phyloP scores from a whole-genome alignment of 371 early-diverging fungal species.

The Mucor velutinosus region DNA sequence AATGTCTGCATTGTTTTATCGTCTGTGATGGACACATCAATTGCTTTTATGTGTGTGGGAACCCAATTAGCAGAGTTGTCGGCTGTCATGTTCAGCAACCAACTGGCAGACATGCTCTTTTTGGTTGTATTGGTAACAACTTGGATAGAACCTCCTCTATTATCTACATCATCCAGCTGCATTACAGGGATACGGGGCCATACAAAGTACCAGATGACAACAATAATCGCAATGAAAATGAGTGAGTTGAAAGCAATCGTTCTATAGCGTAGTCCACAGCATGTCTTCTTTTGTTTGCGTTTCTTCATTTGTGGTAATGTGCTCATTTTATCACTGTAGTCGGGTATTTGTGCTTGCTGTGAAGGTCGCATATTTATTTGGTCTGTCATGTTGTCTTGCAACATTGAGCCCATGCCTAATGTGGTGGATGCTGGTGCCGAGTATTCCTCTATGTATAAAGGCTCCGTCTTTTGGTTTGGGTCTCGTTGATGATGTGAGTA shows the following conservation, averaged over 20 bases:
- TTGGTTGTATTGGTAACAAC: constrained; percentile 20
- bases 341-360: constrained; percentile 2
- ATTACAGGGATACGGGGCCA: constrained; percentile 39
- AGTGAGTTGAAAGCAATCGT: constrained; percentile 3
- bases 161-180: constrained; percentile 20
- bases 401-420: constrained; percentile 32
- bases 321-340: constrained; percentile 1
- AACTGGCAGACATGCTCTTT: constrained; percentile 23
- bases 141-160: constrained; percentile 10
- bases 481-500: constrained; percentile 48
- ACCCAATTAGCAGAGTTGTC: constrained; percentile 39
- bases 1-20: constrained; percentile 14
- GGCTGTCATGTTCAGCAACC: constrained; percentile 30
- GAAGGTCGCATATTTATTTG: not conserved
- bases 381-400: constrained; percentile 22
- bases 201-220: constrained; percentile 37
- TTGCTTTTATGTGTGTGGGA: constrained; percentile 24
- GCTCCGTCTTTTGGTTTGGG: constrained; percentile 26
- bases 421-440: constrained; percentile 10
- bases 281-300: constrained; percentile 7
- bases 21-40: constrained; percentile 23
- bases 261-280: constrained; percentile 20
- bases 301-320: constrained; percentile 15
- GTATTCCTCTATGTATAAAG: constrained; percentile 43
- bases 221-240: constrained; percentile 10